These are phyloP conservation scores for Metschnikowia aberdeeniae DNA, from an alignment of 805 yeast species.

Conservation along the genomic window DNA sequence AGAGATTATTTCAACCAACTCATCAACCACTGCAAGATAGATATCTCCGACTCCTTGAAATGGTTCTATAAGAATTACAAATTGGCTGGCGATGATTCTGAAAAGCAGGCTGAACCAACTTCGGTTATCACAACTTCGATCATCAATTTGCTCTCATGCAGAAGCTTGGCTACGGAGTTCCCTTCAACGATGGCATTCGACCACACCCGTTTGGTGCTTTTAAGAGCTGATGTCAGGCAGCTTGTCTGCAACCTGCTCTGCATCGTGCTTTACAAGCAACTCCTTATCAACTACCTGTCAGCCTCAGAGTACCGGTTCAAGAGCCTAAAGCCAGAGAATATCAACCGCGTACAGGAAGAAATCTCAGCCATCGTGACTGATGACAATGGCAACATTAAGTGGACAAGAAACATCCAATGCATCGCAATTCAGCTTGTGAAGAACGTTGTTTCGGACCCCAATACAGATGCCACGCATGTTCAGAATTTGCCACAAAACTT, in stretches of 20 bases:
- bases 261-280: constrained; percentile 65
- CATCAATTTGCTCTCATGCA: constrained; percentile 64
- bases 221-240: constrained; percentile 84
- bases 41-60: constrained; percentile 53
- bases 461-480: constrained; percentile 8
- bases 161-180: constrained; percentile 76
- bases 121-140: constrained; percentile 49
- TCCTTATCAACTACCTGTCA: constrained; percentile 40
- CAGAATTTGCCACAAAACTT: constrained; percentile 34
- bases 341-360: constrained; percentile 58
- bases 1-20: constrained; percentile 69
- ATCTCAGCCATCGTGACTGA: constrained; percentile 77
- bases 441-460: constrained; percentile 23
- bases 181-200: constrained; percentile 84
- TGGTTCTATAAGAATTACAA: constrained; percentile 55
- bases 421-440: constrained; percentile 66
- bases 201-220: constrained; percentile 68
- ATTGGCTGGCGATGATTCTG: constrained; percentile 12
- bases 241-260: constrained; percentile 77
- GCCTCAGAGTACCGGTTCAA: constrained; percentile 18
- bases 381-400: constrained; percentile 80
- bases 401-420: constrained; percentile 79
- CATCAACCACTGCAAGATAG: constrained; percentile 52
- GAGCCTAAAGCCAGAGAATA: constrained; percentile 29
- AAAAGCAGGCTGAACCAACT: constrained; percentile 24